Conservation (phyloP, 164 flowering plant species). For the Saururus chinensis region DNA sequence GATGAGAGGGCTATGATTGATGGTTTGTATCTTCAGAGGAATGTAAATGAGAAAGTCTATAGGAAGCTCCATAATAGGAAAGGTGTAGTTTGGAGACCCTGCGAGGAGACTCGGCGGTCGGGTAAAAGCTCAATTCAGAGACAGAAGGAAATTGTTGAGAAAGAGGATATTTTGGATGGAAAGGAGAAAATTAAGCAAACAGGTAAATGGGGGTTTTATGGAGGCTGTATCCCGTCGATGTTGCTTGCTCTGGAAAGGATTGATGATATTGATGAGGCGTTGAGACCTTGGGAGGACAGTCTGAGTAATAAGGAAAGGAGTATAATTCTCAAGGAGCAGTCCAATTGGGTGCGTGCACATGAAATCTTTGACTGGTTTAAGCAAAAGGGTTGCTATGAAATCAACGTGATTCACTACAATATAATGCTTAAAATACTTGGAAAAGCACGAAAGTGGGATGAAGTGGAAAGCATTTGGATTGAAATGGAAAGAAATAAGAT, state of each 20-base stretch:
- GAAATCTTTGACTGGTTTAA: constrained; percentile 89
- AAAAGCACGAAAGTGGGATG: constrained; percentile 52
- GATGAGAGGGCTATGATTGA: background rate
- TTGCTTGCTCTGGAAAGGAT: constrained; percentile 53
- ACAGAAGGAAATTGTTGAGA: constrained; percentile 8
- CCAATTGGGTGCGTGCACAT: constrained; percentile 65
- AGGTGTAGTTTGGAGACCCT: constrained; percentile 1
- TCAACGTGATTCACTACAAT: constrained; percentile 93
- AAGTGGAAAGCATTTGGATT: constrained; percentile 46
- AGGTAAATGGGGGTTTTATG: constrained; percentile 45
- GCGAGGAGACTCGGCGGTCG: background rate
- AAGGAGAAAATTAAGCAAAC: constrained; percentile 58
- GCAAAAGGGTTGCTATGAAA: constrained; percentile 62
- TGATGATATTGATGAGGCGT: constrained; percentile 60
- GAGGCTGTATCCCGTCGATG: constrained; percentile 69
- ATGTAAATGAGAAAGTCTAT: constrained; percentile 9
- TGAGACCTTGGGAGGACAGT: constrained; percentile 63
- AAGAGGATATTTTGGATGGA: constrained; percentile 44
- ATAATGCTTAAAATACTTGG: constrained; percentile 81
- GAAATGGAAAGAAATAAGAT: constrained; percentile 54
- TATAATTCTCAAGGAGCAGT: constrained; percentile 89
- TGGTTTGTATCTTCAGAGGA: background rate
- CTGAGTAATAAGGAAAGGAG: constrained; percentile 70
- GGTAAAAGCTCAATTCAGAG: constrained; percentile 8
- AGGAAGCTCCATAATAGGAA: constrained; percentile 2